Conservation (phyloP, 2,329 filamentous ascomycete species). For the Chalara sp. region DNA sequence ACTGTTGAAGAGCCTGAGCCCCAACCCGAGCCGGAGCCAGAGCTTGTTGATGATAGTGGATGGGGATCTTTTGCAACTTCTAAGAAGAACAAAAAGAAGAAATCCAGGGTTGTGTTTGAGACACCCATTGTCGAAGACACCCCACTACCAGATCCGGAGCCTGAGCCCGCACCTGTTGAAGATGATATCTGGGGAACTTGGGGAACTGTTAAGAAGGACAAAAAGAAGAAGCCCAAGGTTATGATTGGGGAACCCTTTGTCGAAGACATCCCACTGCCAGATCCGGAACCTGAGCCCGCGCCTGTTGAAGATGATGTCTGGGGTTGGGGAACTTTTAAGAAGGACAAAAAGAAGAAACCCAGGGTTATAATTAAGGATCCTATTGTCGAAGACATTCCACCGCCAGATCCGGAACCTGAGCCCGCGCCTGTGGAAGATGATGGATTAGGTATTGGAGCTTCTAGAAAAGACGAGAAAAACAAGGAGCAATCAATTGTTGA, state of each 20-base stretch:
- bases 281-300: slow-evolving; percentile 23
- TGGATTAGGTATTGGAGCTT: slow-evolving; percentile 1
- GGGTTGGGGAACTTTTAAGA: slow-evolving; percentile 29
- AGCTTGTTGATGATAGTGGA: slow-evolving; percentile 16
- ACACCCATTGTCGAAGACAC: not conserved
- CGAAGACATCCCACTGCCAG: not conserved
- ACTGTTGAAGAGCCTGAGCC: slow-evolving; percentile 13
- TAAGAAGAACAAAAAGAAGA: slow-evolving; percentile 30
- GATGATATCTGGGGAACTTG: slow-evolving; percentile 23
- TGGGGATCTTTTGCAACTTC: slow-evolving; percentile 27
- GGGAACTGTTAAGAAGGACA: slow-evolving; percentile 33
- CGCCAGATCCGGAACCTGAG: slow-evolving; percentile 17
- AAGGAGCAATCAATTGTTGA: slow-evolving; percentile 19
- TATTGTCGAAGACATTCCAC: not conserved
- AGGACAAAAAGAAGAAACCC: slow-evolving; percentile 29
- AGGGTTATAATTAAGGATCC: slow-evolving; percentile 4
- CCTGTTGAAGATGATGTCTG: slow-evolving; percentile 17
- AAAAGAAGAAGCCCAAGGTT: slow-evolving; percentile 14
- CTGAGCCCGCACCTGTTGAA: slow-evolving; percentile 22
- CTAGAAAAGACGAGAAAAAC: slow-evolving; percentile 34
- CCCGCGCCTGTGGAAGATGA: slow-evolving; percentile 21
- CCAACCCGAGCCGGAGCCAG: slow-evolving; percentile 29
- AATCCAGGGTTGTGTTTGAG: slow-evolving; percentile 5
- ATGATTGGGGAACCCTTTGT: slow-evolving; percentile 4
- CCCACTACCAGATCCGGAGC: slow-evolving; percentile 4